These are phyloP conservation scores for Penicillium ochrochloron DNA, from an alignment of 495 filamentous ascomycete genomes.

Conservation along the genomic window DNA sequence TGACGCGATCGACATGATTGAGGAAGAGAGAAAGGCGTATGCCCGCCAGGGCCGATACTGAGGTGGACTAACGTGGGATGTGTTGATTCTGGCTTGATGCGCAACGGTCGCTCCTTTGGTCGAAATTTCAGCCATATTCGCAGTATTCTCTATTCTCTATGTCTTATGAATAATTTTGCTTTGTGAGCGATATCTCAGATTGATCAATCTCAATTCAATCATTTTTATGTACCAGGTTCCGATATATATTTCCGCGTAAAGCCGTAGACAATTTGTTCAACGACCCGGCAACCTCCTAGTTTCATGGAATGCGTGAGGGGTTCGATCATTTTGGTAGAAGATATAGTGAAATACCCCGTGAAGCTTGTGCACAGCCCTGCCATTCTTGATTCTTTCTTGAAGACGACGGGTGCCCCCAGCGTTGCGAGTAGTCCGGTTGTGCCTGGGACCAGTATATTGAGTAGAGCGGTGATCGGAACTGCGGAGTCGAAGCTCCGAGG, in stretches of 20 bases:
- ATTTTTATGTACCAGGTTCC: not conserved
- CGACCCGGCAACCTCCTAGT: no score
- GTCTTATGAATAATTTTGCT: slow-evolving; percentile 4
- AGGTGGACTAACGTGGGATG: slow-evolving; percentile 11
- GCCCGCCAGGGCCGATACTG: slow-evolving; percentile 31
- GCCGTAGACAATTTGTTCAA: no score
- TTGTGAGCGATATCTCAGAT: slow-evolving; percentile 11
- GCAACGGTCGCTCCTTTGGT: slow-evolving; percentile 16
- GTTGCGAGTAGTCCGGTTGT: not conserved
- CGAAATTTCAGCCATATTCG: not conserved
- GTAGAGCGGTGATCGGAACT: not conserved
- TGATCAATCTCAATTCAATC: slow-evolving; percentile 12
- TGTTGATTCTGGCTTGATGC: slow-evolving; percentile 11
- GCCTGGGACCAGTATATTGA: not conserved
- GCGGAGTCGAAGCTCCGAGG: slow-evolving; percentile 14
- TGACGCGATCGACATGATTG: slow-evolving; percentile 62
- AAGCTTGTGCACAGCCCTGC: no score
- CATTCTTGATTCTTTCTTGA: no score
- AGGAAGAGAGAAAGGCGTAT: slow-evolving; percentile 58
- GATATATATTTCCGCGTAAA: slow-evolving; percentile 1
- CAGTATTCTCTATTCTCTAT: not conserved
- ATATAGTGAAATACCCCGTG: no score
- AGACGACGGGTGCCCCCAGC: not conserved
- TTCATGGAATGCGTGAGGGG: no score
- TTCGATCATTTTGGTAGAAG: no score